Conservation (phyloP, 108 stramenopile genomes). For the Thalassiosira profunda region DNA sequence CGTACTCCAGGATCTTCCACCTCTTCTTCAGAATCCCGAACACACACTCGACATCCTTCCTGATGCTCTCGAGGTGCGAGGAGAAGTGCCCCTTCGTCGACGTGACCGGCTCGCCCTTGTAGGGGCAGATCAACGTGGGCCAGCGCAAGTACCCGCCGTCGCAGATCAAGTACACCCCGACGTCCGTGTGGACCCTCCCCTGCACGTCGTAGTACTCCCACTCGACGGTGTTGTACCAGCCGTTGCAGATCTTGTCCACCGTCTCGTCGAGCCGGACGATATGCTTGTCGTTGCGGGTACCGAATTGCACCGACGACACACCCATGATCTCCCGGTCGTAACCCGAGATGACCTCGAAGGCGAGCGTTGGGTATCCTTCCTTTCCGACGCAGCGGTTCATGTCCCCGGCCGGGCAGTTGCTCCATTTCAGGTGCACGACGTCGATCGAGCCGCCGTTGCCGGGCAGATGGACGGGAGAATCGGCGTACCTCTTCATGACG, state of each 20-base stretch:
- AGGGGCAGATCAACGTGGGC: conserved; percentile 41
- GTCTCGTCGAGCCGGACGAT: conserved; percentile 7
- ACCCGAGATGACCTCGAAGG: conserved; percentile 29
- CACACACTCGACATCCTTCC: conserved; percentile 63
- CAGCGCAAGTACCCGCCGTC: conserved; percentile 56
- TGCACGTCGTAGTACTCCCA: conserved; percentile 3
- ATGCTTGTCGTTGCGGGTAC: conserved; percentile 20
- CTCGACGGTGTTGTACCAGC: conserved; percentile 17
- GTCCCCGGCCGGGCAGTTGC: conserved; percentile 30
- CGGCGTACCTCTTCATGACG: conserved; percentile 13
- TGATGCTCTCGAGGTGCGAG: conserved; percentile 38
- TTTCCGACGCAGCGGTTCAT: conserved; percentile 19
- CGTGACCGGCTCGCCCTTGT: neutral
- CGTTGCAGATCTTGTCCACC: neutral
- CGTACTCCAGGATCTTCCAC: conserved; percentile 35
- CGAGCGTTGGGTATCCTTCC: conserved; percentile 33
- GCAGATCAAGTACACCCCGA: conserved; percentile 43
- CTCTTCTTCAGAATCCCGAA: conserved; percentile 54
- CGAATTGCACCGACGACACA: conserved; percentile 10
- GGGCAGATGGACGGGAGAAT: conserved; percentile 14
- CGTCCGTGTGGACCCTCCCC: neutral
- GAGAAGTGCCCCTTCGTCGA: neutral
- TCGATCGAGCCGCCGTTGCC: conserved; percentile 41
- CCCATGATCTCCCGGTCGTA: neutral
- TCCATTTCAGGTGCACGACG: conserved; percentile 46